Evolutionary conservation across 192 early-diverging fungal genomes (phyloP).

Genomic region (Phycomyces blakesleeanus): DNA sequence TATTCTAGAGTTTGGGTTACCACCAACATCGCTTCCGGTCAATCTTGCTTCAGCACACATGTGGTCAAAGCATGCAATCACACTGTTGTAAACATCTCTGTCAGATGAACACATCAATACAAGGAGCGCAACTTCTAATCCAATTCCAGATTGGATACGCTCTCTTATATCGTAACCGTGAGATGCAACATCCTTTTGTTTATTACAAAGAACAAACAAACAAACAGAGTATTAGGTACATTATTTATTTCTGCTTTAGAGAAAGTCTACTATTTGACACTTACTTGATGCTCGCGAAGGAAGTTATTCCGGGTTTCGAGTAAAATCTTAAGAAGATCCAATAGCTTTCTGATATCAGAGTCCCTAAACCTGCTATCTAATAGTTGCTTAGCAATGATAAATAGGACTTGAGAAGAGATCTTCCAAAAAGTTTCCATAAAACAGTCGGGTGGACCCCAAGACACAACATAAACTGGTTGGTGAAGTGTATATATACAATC

Average conservation of each 20-base stretch:
- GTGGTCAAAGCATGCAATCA: constrained; percentile 59
- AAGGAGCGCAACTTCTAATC: constrained; percentile 69
- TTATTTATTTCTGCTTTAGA: too few relatives aligned
- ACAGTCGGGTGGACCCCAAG: constrained; percentile 74
- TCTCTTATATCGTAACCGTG: constrained; percentile 58
- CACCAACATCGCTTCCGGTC: constrained; percentile 51
- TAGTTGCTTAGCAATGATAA: constrained; percentile 68
- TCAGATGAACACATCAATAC: constrained; percentile 71
- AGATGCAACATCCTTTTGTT: constrained; percentile 38
- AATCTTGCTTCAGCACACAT: constrained; percentile 68
- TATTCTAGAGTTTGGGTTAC: constrained; percentile 40
- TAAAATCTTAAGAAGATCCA: constrained; percentile 63
- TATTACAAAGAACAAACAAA: too few relatives aligned
- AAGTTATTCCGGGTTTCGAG: constrained; percentile 56
- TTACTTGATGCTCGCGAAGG: constrained; percentile 35
- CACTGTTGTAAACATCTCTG: constrained; percentile 53
- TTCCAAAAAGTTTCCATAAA: constrained; percentile 80
- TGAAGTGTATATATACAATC: constrained; percentile 73
- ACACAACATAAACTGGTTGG: constrained; percentile 58
- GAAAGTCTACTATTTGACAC: background rate
- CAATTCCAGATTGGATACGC: constrained; percentile 61
- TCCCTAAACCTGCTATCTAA: constrained; percentile 64
- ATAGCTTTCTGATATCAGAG: constrained; percentile 56
- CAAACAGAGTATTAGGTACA: background rate
- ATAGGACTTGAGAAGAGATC: constrained; percentile 55